A percentile compares a stretch with the other conserved stretches of the same genome.
Evolutionary conservation across 2,329 filamentous ascomycete genomes (phyloP).

Genomic region (Emydomyces testavorans): DNA sequence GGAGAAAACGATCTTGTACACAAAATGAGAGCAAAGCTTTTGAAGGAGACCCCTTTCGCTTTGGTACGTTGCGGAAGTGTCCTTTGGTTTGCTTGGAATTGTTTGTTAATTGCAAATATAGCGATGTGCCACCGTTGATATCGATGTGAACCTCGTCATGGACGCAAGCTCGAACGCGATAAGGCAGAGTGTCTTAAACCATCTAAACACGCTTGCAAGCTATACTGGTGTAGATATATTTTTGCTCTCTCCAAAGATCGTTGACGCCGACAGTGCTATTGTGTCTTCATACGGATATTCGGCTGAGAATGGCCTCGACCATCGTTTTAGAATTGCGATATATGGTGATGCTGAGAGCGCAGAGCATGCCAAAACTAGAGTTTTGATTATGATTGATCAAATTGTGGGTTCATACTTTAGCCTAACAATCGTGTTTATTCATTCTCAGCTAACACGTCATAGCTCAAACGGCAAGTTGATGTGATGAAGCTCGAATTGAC

Average conservation of each 20-base stretch:
- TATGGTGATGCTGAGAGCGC: constrained; percentile 92
- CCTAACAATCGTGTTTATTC: background rate
- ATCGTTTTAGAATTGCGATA: constrained; percentile 82
- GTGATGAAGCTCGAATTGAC: constrained; percentile 71
- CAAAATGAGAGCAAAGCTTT: constrained; percentile 75
- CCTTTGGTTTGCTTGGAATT: constrained; percentile 17
- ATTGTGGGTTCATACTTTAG: constrained; percentile 48
- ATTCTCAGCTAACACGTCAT: constrained; percentile 8
- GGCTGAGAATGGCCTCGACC: constrained; percentile 71
- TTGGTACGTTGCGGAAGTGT: constrained; percentile 52
- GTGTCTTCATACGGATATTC: constrained; percentile 64
- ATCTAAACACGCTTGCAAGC: constrained; percentile 73
- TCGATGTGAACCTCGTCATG: constrained; percentile 81
- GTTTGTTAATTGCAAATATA: constrained; percentile 31
- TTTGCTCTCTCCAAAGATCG: constrained; percentile 77
- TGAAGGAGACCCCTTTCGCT: constrained; percentile 85
- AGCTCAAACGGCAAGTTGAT: constrained; percentile 55
- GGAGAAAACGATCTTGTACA: constrained; percentile 79
- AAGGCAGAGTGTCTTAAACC: constrained; percentile 64
- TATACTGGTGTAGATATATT: constrained; percentile 96
- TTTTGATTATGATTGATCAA: constrained; percentile 94
- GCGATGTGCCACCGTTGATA: constrained; percentile 87
- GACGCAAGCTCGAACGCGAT: constrained; percentile 58
- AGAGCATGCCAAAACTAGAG: constrained; percentile 91
- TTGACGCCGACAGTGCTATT: constrained; percentile 61